Evolutionary conservation across 768 basidiomycete species (phyloP), one percentile per base, ranked within the genome.

Genomic region (Rubroboletus pulcherrimus): DNA sequence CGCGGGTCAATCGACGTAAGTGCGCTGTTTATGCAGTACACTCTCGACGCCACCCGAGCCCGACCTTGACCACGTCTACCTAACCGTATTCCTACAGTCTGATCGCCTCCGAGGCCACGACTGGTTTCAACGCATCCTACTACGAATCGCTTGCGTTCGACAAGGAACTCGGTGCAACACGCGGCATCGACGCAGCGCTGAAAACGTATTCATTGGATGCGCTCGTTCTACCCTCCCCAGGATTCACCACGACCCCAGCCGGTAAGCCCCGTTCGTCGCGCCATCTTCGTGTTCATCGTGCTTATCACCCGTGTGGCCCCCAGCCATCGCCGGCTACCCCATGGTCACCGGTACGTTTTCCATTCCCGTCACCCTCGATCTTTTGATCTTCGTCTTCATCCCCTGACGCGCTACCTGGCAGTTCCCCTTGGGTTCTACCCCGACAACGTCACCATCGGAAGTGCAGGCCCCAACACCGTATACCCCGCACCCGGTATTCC

Each of bases 161-260:
- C 56, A 68, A 72, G 38, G 78, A 79, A 14, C 70, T 83, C 0
- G 82, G 81, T 5, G 73, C 75, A 17, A 76, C 76, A 19, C 63
- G 72, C 21, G 82, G 83, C 4, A 83, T 84, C n/a, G 82, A 84
- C 54, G 80, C 78, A 9, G 75, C 73, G 3, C 61, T 84, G 17
- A 65, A 78, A 42, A 57, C 66, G 45, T 72, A 75, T 54, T 71
- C 78, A 1, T 67, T 83, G 0, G 77, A 83, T 54, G 83, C 81
- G 0, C 64, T 84, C 6, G 72, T 84, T 11, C 66, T 82, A 1
- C 83, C 82, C 5, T 56, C 68, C 3, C 63, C 69, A 15, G 66
- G 67, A 15, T 52, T 52, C 21, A 57, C 58, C 11, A 57, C 61
- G 7, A 51, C 54, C 9, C 60, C 70, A 24, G 62, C 66, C 2